These are phyloP conservation scores for Xylariaceae sp. DNA, from an alignment of 2,329 filamentous ascomycete species.

Conservation along the genomic window DNA sequence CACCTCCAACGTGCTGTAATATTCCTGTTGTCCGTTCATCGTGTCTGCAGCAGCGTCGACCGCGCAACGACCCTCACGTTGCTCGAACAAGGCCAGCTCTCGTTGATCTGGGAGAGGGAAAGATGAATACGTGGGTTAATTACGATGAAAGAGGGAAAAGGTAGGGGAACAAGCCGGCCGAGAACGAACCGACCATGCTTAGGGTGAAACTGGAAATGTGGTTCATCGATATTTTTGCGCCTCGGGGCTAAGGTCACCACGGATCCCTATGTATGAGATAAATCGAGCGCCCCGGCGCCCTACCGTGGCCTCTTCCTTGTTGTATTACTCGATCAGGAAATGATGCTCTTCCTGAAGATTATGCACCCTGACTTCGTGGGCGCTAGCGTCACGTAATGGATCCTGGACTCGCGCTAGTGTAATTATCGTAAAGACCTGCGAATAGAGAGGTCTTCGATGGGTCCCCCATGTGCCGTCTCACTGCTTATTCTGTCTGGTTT, in stretches of 20 bases:
- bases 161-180: too few species aligned
- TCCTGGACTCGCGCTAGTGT: background rate
- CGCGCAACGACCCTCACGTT: background rate
- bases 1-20: constrained; percentile 27
- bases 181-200: too few species aligned
- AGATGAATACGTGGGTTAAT: too few species aligned
- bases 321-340: constrained; percentile 10
- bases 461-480: too few species aligned
- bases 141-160: background rate
- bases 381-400: background rate
- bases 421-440: background rate
- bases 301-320: background rate
- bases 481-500: too few species aligned
- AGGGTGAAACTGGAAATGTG: too few species aligned
- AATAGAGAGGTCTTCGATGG: background rate
- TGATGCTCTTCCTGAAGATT: constrained; percentile 12
- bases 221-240: too few species aligned
- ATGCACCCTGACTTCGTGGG: background rate
- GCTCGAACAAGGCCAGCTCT: background rate
- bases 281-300: background rate
- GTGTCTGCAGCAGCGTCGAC: background rate
- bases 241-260: too few species aligned
- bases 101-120: too few species aligned
- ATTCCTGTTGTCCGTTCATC: constrained; percentile 17
- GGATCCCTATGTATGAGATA: too few species aligned